Evolutionary conservation across 2,329 filamentous ascomycete species (phyloP), one percentile per base, ranked within the genome.

Genomic region (Ophiognomonia clavigignenti-juglandacearum): DNA sequence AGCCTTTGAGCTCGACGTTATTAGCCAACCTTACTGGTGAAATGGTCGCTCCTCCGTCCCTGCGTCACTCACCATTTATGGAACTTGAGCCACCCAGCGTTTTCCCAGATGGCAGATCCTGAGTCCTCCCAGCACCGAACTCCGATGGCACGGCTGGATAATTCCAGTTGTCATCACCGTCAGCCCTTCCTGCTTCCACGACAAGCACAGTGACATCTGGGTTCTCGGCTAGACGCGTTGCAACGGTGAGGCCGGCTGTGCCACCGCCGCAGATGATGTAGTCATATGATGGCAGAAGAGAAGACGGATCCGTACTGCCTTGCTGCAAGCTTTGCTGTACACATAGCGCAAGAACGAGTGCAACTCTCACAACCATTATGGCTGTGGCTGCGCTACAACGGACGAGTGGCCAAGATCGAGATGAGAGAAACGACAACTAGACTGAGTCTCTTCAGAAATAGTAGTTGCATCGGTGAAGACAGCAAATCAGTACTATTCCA

Each of bases 241-340:
- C 45, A 4, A 47, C 31, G 6, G 45, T 43, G 11, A 47, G 32
- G 19, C 45, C 45, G 22, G 45, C 45, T 7, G 45, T 47, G 26
- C 45, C 45, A 14, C 45, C 45, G 13, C 45, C 45, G 6, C 39
- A 39, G 13, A 47, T 38, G 23, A 47, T 37, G n/a, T 47, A 47
- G 7, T 47, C 45, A 40, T 47, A 47, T 4, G 36, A 39, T 26
- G 24, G 10, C 6, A 6, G 24, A 26, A 26, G 24, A 26, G 24
- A 6, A 6, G 24, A 26, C 24, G 24, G 24, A 10, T 26, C 24
- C 6, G 6, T 26, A 6, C 6, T 26, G 24, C 24, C 10, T 26
- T 26, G 24, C 24, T 26, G 24, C 24, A 10, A 26, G 24, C 24
- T 26, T 6, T 10, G 24, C 6, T 10, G 10, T 10, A 26, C 24